Conservation (phyloP, 2,329 filamentous ascomycete species). For the Pseudogymnoascus sp. region DNA sequence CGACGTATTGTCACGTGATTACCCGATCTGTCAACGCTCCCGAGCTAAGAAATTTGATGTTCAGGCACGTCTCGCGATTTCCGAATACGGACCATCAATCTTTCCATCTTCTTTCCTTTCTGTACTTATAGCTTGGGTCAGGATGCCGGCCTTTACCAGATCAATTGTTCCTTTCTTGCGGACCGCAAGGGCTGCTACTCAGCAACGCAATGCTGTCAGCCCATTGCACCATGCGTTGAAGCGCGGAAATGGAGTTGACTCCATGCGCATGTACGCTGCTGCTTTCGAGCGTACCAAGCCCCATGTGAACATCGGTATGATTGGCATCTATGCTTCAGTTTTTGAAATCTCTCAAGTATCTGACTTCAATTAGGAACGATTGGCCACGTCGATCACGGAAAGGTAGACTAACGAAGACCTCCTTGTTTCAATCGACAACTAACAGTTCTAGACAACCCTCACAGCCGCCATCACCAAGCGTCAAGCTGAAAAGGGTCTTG, state of each 20-base stretch:
- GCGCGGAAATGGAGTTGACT: conserved; percentile 53
- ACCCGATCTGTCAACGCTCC: not conserved
- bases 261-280: conserved; percentile 53
- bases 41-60: conserved; percentile 9
- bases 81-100: conserved; percentile 3
- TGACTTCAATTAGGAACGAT: conserved; percentile 62
- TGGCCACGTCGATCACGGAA: conserved; percentile 99
- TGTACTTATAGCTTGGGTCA: conserved; percentile 29
- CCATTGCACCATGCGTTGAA: conserved; percentile 65
- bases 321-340: not conserved
- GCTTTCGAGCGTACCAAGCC: conserved; percentile 86
- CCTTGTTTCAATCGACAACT: conserved; percentile 15
- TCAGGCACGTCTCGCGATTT: conserved; percentile 6
- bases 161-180: conserved; percentile 70
- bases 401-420: conserved; percentile 47
- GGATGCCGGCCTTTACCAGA: conserved; percentile 75
- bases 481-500: conserved; percentile 88
- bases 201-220: conserved; percentile 59
- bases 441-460: conserved; percentile 68
- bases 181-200: conserved; percentile 67
- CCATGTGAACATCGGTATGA: conserved; percentile 90
- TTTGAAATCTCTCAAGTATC: conserved; percentile 10
- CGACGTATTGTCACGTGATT: not conserved
- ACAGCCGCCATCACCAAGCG: conserved; percentile 98
- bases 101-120: conserved; percentile 13